Evolutionary conservation across 164 flowering plant species (phyloP).

Genomic region (Berberis vulgaris): DNA sequence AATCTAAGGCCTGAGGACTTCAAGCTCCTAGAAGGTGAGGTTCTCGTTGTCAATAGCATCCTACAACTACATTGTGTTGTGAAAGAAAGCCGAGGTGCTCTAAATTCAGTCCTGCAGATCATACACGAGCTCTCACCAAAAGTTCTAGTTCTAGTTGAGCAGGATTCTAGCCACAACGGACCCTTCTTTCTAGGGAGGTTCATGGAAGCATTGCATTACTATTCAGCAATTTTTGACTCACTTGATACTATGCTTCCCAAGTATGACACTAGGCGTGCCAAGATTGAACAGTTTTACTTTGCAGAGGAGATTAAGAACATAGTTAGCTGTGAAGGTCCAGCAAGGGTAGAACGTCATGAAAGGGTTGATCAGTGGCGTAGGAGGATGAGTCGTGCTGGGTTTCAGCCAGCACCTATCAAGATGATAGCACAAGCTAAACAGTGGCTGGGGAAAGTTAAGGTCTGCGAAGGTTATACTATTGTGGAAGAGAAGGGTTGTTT

Average conservation of each 20-base stretch:
- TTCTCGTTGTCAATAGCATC: slow-evolving; percentile 45
- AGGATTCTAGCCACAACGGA: slow-evolving; percentile 60
- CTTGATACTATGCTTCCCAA: slow-evolving; percentile 52
- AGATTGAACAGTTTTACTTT: slow-evolving; percentile 57
- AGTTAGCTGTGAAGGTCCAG: slow-evolving; percentile 59
- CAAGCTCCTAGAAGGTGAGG: slow-evolving; percentile 25
- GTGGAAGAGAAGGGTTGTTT: slow-evolving; percentile 60
- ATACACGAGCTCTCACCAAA: slow-evolving; percentile 43
- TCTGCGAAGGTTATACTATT: slow-evolving; percentile 44
- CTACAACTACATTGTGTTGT: slow-evolving; percentile 56
- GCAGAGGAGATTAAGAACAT: slow-evolving; percentile 64
- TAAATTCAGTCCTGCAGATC: slow-evolving; percentile 43
- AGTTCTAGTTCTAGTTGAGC: slow-evolving; percentile 40
- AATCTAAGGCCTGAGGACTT: slow-evolving; percentile 30
- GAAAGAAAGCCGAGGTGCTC: slow-evolving; percentile 56
- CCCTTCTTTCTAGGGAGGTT: slow-evolving; percentile 61
- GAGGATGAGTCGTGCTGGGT: slow-evolving; percentile 61
- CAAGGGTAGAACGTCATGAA: slow-evolving; percentile 53
- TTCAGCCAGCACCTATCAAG: slow-evolving; percentile 52
- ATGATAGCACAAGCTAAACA: slow-evolving; percentile 40
- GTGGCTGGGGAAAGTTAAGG: slow-evolving; percentile 33
- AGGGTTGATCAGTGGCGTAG: slow-evolving; percentile 54
- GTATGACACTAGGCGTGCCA: slow-evolving; percentile 49
- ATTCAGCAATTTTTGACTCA: slow-evolving; percentile 54
- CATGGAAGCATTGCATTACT: slow-evolving; percentile 56